Conservation (phyloP, 1,284 basidiomycete species). For the Austroboletus sp. region DNA sequence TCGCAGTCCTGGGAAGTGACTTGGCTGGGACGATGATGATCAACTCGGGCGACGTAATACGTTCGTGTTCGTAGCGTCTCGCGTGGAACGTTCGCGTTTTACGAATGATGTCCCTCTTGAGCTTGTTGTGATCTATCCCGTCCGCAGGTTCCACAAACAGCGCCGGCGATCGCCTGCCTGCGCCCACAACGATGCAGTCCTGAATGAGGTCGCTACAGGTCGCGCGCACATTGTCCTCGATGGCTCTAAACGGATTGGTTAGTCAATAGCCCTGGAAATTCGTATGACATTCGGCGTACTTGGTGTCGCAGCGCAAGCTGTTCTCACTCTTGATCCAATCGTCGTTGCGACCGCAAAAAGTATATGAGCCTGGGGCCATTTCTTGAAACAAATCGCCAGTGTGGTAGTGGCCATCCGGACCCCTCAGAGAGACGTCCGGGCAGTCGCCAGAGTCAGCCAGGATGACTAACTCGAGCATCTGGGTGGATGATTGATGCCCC, state of each 20-base stretch:
- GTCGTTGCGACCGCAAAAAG: conserved; percentile 62
- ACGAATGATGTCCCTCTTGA: conserved; percentile 60
- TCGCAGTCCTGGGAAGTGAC: conserved; percentile 56
- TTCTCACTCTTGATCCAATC: conserved; percentile 76
- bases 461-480: conserved; percentile 59
- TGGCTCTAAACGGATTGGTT: conserved; percentile 38
- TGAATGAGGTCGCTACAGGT: conserved; percentile 51
- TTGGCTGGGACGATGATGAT: conserved; percentile 51
- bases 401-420: conserved; percentile 59
- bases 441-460: conserved; percentile 58
- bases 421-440: conserved; percentile 52
- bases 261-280: conserved; percentile 3
- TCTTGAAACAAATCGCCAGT: conserved; percentile 70
- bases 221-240: conserved; percentile 60
- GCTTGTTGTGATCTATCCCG: conserved; percentile 43
- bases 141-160: conserved; percentile 58
- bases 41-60: conserved; percentile 48
- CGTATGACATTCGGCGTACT: conserved; percentile 32
- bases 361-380: conserved; percentile 46
- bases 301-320: conserved; percentile 66
- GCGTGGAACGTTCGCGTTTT: conserved; percentile 58
- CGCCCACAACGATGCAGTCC: conserved; percentile 61
- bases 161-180: conserved; percentile 58
- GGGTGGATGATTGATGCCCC: conserved; percentile 46
- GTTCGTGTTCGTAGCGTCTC: conserved; percentile 62